Conservation (phyloP, 2,329 filamentous ascomycete genomes). For the Ceratocystis albifundus region DNA sequence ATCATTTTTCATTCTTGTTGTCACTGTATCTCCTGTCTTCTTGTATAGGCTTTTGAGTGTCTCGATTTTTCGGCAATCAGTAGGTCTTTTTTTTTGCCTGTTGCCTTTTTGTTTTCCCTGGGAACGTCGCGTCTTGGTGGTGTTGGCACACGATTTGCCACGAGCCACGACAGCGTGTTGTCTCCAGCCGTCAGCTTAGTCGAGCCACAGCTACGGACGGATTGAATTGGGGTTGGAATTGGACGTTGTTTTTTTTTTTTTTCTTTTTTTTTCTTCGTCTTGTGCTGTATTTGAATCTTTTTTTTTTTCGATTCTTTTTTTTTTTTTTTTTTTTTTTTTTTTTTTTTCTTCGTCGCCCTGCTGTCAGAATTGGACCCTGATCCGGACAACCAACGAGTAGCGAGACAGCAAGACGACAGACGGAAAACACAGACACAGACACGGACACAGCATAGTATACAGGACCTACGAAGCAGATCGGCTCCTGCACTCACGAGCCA, state of each 20-base stretch:
- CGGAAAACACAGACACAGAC: too few species aligned
- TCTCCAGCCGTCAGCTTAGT: not conserved
- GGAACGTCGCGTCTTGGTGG: not conserved
- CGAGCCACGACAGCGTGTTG: not conserved
- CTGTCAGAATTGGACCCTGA: not conserved
- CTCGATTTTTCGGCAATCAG: not conserved
- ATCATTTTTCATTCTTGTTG: slow-evolving; percentile 6
- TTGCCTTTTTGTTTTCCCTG: slow-evolving; percentile 9
- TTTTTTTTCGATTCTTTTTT: not conserved
- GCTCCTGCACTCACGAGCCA: not conserved
- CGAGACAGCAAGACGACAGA: not conserved
- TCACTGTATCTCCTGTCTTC: not conserved
- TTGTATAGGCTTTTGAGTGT: not conserved
- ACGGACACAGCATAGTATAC: not conserved
- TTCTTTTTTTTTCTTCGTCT: not conserved
- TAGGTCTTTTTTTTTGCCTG: not conserved
- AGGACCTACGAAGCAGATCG: not conserved
- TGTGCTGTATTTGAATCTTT: too few species aligned
- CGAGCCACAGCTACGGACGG: too few species aligned
- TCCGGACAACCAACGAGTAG: not conserved
- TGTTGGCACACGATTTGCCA: not conserved
- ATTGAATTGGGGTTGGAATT: not conserved
- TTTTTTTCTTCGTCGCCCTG: slow-evolving; percentile 5
- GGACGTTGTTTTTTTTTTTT: not conserved
- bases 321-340: not conserved